phyloP scores from a whole-genome alignment of 805 yeast species.

The Spathaspora gorwiae region DNA sequence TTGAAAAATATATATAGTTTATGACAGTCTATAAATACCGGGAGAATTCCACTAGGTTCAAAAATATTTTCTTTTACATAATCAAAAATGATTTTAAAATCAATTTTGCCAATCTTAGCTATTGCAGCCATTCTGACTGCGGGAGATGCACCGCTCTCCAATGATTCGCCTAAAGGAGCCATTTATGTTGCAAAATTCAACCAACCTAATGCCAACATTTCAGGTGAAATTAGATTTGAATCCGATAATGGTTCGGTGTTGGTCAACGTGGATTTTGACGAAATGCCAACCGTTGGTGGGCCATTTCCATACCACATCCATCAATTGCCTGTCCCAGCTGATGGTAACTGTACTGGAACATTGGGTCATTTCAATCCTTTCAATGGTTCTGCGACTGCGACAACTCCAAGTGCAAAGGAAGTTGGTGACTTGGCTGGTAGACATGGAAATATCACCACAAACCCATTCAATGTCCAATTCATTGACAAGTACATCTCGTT shows the following conservation, averaged over 20 bases:
- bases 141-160: slow-evolving; percentile 21
- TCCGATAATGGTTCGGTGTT: slow-evolving; percentile 28
- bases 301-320: slow-evolving; percentile 40
- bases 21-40: too few species aligned
- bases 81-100: not conserved
- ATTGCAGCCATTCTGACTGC: slow-evolving; percentile 6
- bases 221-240: slow-evolving; percentile 28
- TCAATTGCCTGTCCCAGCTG: slow-evolving; percentile 30
- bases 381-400: slow-evolving; percentile 24
- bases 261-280: slow-evolving; percentile 26
- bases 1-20: too few species aligned
- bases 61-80: too few species aligned
- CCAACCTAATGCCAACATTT: slow-evolving; percentile 11
- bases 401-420: slow-evolving; percentile 21
- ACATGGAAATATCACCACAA: slow-evolving; percentile 31
- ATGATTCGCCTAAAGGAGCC: slow-evolving; percentile 26
- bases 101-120: slow-evolving; percentile 1
- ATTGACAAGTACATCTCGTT: slow-evolving; percentile 30
- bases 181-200: slow-evolving; percentile 25
- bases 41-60: too few species aligned
- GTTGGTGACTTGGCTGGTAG: slow-evolving; percentile 39
- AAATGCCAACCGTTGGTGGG: slow-evolving; percentile 32
- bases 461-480: slow-evolving; percentile 18
- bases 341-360: slow-evolving; percentile 37
- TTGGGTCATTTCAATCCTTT: slow-evolving; percentile 35